Evolutionary conservation across 2,329 filamentous ascomycete genomes (phyloP).

Genomic region (Diplodia mutila): DNA sequence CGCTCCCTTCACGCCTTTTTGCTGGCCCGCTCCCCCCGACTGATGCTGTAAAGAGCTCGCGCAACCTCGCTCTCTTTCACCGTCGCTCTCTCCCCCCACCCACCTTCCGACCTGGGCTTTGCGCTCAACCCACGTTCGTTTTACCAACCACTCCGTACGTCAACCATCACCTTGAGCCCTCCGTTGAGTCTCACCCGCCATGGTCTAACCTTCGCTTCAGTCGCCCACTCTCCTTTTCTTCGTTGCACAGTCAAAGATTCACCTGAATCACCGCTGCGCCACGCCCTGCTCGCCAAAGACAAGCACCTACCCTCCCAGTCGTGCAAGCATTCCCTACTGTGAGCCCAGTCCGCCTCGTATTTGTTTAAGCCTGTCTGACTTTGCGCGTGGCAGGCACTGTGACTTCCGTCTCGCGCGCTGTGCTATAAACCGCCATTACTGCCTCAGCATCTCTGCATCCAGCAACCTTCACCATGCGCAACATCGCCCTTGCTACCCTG

Average conservation of each 20-base stretch:
- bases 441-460: not conserved
- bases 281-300: conserved; percentile 13
- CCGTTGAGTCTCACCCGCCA: not conserved
- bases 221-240: not conserved
- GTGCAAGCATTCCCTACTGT: conserved; percentile 17
- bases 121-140: conserved; percentile 18
- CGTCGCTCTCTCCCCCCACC: not conserved
- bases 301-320: conserved; percentile 9
- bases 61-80: conserved; percentile 8
- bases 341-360: conserved; percentile 7
- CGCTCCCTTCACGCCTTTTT: conserved; percentile 15
- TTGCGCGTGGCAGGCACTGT: conserved; percentile 4
- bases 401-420: conserved; percentile 2
- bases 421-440: conserved; percentile 9
- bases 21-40: not conserved
- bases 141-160: not conserved
- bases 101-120: conserved; percentile 7
- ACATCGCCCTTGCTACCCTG: conserved; percentile 16
- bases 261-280: conserved; percentile 19
- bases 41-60: conserved; percentile 20
- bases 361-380: not conserved
- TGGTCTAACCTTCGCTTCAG: not conserved
- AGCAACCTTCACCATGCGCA: conserved; percentile 15
- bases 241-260: not conserved
- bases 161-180: not conserved